Conservation (phyloP, 768 basidiomycete species). For the Mycena rosella region DNA sequence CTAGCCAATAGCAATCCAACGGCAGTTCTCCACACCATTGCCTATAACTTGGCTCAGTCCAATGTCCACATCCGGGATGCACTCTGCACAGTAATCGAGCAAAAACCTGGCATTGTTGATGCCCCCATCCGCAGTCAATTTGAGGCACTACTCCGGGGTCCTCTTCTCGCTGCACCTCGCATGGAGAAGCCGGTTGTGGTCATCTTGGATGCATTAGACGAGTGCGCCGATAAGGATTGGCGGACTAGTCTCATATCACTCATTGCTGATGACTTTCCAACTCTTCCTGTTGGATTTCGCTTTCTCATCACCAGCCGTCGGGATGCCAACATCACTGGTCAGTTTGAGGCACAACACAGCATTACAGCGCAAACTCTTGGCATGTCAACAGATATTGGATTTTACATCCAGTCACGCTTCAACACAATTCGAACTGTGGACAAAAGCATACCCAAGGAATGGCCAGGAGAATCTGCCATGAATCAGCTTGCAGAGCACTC, state of each 20-base stretch:
- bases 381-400: too few species aligned
- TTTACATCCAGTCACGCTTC: too few species aligned
- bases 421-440: neutral
- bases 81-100: neutral
- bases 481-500: neutral
- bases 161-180: neutral
- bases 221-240: neutral
- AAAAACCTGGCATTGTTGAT: neutral
- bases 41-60: conserved; percentile 15
- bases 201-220: neutral
- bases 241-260: neutral
- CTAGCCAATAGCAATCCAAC: conserved; percentile 19
- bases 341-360: too few species aligned
- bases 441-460: too few species aligned
- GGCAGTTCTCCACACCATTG: too few species aligned
- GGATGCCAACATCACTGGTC: neutral
- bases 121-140: neutral
- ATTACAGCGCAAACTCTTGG: too few species aligned
- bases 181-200: neutral
- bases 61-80: neutral
- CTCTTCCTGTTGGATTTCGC: neutral
- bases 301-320: neutral
- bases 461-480: neutral
- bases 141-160: neutral
- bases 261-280: neutral